Base-by-base conservation (phyloP, 208 protist genomes). In the Acanthamoeba lenticulata region DNA sequence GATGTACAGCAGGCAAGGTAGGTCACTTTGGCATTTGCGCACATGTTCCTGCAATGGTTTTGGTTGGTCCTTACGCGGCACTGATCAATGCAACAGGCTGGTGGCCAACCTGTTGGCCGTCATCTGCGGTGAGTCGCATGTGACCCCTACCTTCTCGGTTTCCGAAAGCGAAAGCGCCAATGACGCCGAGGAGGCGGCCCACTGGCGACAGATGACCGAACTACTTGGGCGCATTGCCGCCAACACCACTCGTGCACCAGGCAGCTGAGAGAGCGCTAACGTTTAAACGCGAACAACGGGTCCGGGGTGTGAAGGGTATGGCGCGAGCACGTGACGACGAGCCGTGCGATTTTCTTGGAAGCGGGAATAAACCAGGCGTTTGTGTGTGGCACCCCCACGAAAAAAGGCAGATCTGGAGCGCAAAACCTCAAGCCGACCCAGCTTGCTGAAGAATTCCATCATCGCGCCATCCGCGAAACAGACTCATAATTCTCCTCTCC, bases 51-150 rank as follows among this genome's bases (percentile, higher is more conserved):
- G n/a, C n/a, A n/a, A n/a, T n/a, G n/a, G n/a, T n/a, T n/a, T n/a
- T n/a, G n/a, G n/a, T n/a, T n/a, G n/a, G n/a, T n/a, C n/a, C n/a
- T n/a, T n/a, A n/a, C n/a, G n/a, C n/a, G n/a, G n/a, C n/a, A n/a
- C n/a, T n/a, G 60, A 69, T 69, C 13, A 36, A 34, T 69, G 60
- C 19, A 27, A 62, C 65, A 74, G 65, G 34, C 27, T 86, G 44
- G n/a, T 86, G 11, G 9, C 15, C 36, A 86, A 86, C 27, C 77
- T 86, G 29, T n/a, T 86, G 77, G 77, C 77, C 6, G 77, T 86
- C 42, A 86, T 86, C 34, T 86, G 77, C n/a, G 52, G 77, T 40
- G 77, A 86, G 27, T 45, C 77, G 1, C 77, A 86, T 40, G 77
- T 86, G 6, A 47, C 38, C 38, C 77, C 77, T 15, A 86, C 77